Conservation (phyloP, 2,329 filamentous ascomycete species). For the Camptophora hylomeconis region DNA sequence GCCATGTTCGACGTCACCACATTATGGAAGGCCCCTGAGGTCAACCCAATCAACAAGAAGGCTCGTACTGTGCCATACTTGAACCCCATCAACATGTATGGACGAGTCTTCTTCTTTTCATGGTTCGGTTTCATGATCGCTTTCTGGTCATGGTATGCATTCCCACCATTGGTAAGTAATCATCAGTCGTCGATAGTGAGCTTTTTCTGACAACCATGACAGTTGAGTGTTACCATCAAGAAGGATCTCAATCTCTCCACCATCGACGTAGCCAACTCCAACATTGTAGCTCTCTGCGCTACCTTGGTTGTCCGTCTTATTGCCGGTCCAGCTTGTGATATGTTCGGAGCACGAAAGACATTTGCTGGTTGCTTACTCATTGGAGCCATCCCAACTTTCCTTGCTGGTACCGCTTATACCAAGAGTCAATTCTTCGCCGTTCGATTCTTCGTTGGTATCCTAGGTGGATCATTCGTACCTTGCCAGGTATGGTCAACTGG, state of each 20-base stretch:
- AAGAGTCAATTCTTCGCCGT: constrained; percentile 38
- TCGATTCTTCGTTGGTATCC: constrained; percentile 31
- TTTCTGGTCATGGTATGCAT: constrained; percentile 85
- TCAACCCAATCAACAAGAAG: constrained; percentile 77
- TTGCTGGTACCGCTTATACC: constrained; percentile 63
- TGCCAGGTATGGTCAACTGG: constrained; percentile 89
- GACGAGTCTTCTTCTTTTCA: constrained; percentile 79
- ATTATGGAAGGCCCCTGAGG: constrained; percentile 45
- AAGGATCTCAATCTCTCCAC: constrained; percentile 60
- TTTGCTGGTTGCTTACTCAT: constrained; percentile 66
- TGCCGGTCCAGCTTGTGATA: constrained; percentile 74
- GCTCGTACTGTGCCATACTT: constrained; percentile 66
- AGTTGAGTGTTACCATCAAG: constrained; percentile 64
- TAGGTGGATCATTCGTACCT: constrained; percentile 31
- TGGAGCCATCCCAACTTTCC: constrained; percentile 67
- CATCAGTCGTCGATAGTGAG: constrained; percentile 5
- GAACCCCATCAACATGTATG: constrained; percentile 67
- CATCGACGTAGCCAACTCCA: constrained; percentile 70
- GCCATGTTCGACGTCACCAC: constrained; percentile 5
- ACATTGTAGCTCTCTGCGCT: constrained; percentile 67
- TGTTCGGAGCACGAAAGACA: constrained; percentile 65
- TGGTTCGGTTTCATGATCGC: constrained; percentile 78
- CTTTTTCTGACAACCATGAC: constrained; percentile 14
- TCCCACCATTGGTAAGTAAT: constrained; percentile 60
- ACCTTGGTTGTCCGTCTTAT: constrained; percentile 65